Base-by-base conservation (phyloP, 805 yeast genomes). In the Diddensiella transvaalensis region DNA sequence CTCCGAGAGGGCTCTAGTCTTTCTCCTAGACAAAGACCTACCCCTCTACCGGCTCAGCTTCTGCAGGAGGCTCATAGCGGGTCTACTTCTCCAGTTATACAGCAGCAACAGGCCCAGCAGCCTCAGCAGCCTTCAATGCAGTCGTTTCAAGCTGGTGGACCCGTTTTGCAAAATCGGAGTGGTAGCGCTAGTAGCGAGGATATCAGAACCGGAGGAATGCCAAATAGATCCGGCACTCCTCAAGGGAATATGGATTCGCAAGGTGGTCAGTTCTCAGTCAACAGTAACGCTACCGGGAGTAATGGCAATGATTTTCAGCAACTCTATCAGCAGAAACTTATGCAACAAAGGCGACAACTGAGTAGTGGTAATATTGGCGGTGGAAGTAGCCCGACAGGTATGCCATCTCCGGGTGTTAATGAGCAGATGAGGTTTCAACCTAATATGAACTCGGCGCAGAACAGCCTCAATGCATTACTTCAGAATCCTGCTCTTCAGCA, bases 111-210 rank as follows among this genome's bases (percentile, higher is more conserved):
- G 13, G n/a, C n/a, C n/a, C n/a, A n/a, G n/a, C n/a, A n/a, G n/a
- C 17, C 36, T 24, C 43, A 38, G n/a, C 17, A 10, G 8, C 33
- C 22, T 13, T 39, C 23, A 6, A 36, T 4, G 19, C 40, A 30
- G 22, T 17, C 33, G 4, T 17, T 21, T 21, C 46, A 46, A 3
- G 85, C 61, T 10, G 21, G 21, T 18, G 21, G 17, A 6, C 17
- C 38, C 8, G 21, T 6, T 8, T 6, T 13, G 15, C 15, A n/a
- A 18, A 13, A 35, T 15, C 8, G 21, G 8, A 13, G 21, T 13
- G 8, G 15, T 15, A 35, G 21, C 15, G 38, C 38, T 15, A 26
- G 13, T 13, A 26, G 32, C 13, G 32, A 26, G 11, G n/a, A n/a
- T n/a, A n/a, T n/a, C n/a, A n/a, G n/a, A n/a, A n/a, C n/a, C n/a